Base-by-base conservation (phyloP, 805 yeast genomes). In the Lachancea quebecensis region DNA sequence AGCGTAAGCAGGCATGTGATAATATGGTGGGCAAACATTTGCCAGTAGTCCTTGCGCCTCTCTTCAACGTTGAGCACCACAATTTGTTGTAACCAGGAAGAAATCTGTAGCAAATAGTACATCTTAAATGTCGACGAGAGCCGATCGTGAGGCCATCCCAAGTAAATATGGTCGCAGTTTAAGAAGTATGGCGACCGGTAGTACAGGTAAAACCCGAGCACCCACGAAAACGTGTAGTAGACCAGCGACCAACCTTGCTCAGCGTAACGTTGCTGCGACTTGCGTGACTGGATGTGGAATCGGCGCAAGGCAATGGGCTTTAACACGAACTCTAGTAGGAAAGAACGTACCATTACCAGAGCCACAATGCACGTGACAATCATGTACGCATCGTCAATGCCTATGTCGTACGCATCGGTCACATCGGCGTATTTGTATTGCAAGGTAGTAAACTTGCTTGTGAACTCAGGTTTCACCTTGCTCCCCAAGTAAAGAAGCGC, bases 21-120 rank as follows among this genome's bases (percentile, higher is more conserved):
- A 46, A 90, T 79, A 64, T 89, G 97, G 62, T 89, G 97, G 38
- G 81, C 68, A 57, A 88, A 78, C 97, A 89, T 89, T 65, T 89
- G 95, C 54, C 66, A 64, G 60, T 85, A 81, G 61, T 89, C 97
- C 60, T 87, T 87, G 50, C 97, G 77, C 50, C 73, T 77, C 49
- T 77, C 81, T 65, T 89, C 97, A 42, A 88, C 65, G 65, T 87
- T 79, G 48, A 90, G 70, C 28, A 84, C 85, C 53, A 85, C 72
- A 18, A 86, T 71, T 64, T 87, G 95, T 56, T 85, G 87, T 50
- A 86, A 57, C 95, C 95, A 90, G 53, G 77, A 77, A 11, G 84
- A 81, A n/a, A 83, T 71, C 54, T 84, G 82, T 34, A 79, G 64
- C 35, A 89, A 71, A 57, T 89, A 89, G 65, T 84, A 90, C 10